Percentiles rank a stretch among this genome's conserved stretches.
Conservation (phyloP, 768 basidiomycete genomes). For the Termitomyces sp. region DNA sequence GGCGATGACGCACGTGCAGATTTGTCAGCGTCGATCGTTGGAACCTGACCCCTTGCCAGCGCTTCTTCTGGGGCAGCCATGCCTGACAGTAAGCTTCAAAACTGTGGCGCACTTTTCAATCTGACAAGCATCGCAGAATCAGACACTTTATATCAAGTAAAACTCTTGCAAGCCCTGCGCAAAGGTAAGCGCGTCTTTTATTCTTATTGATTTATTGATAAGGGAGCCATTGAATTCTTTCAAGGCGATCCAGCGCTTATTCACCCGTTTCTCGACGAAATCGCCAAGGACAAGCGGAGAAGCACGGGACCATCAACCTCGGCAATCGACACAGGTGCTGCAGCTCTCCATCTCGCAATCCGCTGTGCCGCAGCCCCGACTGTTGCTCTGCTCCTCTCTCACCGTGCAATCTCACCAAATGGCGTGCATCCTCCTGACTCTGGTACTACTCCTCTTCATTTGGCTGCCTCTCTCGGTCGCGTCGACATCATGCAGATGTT, state of each 20-base stretch:
- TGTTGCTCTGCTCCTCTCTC: constrained; percentile 57
- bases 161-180: constrained; percentile 55
- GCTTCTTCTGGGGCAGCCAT: too few relatives aligned
- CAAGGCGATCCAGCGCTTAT: constrained; percentile 73
- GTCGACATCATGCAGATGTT: constrained; percentile 69
- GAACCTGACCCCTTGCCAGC: too few relatives aligned
- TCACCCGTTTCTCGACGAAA: constrained; percentile 77
- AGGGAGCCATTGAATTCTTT: neutral
- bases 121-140: neutral
- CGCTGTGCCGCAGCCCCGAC: constrained; percentile 74
- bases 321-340: constrained; percentile 31
- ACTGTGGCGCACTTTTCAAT: neutral
- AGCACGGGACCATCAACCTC: neutral
- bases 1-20: too few relatives aligned
- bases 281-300: constrained; percentile 56
- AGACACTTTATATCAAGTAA: constrained; percentile 59
- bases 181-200: constrained; percentile 38
- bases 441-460: constrained; percentile 71
- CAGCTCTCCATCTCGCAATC: constrained; percentile 78
- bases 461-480: constrained; percentile 61
- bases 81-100: neutral
- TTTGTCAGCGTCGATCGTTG: too few relatives aligned
- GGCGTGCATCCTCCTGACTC: constrained; percentile 68
- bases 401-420: constrained; percentile 77
- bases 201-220: neutral